Evolutionary conservation across 2,329 filamentous ascomycete species (phyloP).

Genomic region (Colletotrichum sublineola): DNA sequence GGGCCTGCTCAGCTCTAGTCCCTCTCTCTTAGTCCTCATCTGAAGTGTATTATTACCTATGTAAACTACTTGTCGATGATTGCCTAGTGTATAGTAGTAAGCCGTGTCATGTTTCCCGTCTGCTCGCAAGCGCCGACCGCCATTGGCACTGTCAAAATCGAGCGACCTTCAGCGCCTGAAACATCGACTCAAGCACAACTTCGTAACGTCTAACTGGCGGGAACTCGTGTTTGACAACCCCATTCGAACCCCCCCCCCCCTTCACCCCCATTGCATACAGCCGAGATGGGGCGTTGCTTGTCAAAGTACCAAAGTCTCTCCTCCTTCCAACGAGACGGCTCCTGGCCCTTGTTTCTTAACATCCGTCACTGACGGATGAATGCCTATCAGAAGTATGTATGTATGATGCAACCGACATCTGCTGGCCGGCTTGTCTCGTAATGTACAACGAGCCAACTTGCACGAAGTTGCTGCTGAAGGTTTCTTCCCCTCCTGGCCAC

Average conservation of each 20-base stretch:
- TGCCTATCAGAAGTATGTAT: neutral
- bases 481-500: conserved; percentile 18
- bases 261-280: neutral
- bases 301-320: neutral
- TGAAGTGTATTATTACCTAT: neutral
- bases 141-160: neutral
- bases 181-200: neutral
- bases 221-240: neutral
- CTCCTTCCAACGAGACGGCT: neutral
- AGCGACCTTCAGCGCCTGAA: neutral
- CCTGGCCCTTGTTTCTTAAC: neutral
- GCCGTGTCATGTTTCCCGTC: neutral
- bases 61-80: neutral
- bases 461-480: conserved; percentile 4
- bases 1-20: conserved; percentile 12
- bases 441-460: conserved; percentile 1
- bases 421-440: neutral
- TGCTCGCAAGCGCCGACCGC: neutral
- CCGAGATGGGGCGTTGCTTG: neutral
- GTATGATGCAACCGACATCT: conserved; percentile 29
- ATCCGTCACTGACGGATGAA: neutral
- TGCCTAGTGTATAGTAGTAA: neutral
- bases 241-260: neutral
- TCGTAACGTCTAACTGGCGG: neutral
- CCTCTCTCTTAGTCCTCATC: conserved; percentile 16